Conservation (phyloP, 2,329 filamentous ascomycete species). For the Diplodia seriata region DNA sequence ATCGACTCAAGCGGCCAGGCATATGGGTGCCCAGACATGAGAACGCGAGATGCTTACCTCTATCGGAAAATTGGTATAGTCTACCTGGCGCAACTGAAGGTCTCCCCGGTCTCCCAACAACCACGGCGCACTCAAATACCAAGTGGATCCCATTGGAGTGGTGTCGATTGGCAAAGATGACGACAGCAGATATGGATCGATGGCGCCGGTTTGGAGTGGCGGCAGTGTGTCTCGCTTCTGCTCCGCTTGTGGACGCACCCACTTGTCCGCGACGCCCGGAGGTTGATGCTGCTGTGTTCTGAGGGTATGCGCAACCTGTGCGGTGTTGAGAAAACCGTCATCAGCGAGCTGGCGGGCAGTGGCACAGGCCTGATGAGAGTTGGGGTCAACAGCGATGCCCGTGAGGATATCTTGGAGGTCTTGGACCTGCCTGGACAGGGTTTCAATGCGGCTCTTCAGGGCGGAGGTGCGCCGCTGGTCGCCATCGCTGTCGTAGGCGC, state of each 20-base stretch:
- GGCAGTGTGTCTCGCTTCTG: background rate
- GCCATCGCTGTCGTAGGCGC: constrained; percentile 34
- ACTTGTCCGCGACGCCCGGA: background rate
- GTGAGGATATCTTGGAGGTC: constrained; percentile 28
- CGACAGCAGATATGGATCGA: background rate
- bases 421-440: constrained; percentile 20
- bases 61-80: background rate
- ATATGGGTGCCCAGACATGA: background rate
- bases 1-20: background rate
- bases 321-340: constrained; percentile 10
- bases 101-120: background rate
- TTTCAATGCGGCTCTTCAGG: constrained; percentile 34
- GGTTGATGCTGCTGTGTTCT: background rate
- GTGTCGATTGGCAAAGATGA: background rate
- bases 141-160: background rate
- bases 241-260: background rate
- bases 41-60: background rate
- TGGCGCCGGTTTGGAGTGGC: background rate
- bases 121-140: background rate
- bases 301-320: background rate
- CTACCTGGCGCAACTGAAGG: too few species aligned
- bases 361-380: constrained; percentile 5
- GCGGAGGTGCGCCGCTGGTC: constrained; percentile 35
- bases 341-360: constrained; percentile 16
- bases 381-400: constrained; percentile 5